Evolutionary conservation across 1,284 basidiomycete genomes (phyloP), one percentile per base, ranked within the genome.

Genomic region (Exsudoporus floridanus): DNA sequence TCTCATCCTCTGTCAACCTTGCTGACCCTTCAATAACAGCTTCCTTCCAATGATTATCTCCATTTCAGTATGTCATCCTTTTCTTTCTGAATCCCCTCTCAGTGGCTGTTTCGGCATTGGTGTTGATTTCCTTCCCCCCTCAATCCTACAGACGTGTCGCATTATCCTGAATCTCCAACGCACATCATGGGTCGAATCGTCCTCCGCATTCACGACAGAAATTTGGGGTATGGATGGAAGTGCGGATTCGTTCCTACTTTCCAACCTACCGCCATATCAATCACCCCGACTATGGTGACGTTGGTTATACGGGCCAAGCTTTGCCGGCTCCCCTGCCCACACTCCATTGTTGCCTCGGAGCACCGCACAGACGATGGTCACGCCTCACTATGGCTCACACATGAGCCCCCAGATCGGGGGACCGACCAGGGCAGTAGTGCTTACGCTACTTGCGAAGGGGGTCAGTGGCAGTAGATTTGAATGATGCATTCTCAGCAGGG

Each of bases 161-260:
- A 13, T 69, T 42, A 63, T 65, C 19, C 25, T 69, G 34, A 65
- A 65, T 42, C 42, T 65, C 25, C 64, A 63, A 34, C 19, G 18
- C 6, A 25, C 40, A 10, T n/a, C 30, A 2, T 4, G 18, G 7
- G 1, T 0, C 2, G 21, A 34, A 5, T 0, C 9, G 3, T 30
- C 27, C 1, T 28, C 35, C 6, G 31, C 54, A 37, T 52, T 64
- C 21, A 51, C 65, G 5, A 67, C 63, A 1, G 61, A 46, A 9
- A 7, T 62, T 7, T 53, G 19, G 25, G 65, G 50, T 8, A 1
- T 65, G 14, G 52, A 63, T 16, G 31, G 46, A 19, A 54, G 40
- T 9, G 45, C 46, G 7, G 64, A 62, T 43, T 66, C 62, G 5
- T 58, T 49, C n/a, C 13, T 54, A 13, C 50, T 66, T 18, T 41